Evolutionary conservation across 148 eudicot genomes (phyloP), one percentile per base, ranked within the genome.

Genomic region (Amaranthus cruentus): DNA sequence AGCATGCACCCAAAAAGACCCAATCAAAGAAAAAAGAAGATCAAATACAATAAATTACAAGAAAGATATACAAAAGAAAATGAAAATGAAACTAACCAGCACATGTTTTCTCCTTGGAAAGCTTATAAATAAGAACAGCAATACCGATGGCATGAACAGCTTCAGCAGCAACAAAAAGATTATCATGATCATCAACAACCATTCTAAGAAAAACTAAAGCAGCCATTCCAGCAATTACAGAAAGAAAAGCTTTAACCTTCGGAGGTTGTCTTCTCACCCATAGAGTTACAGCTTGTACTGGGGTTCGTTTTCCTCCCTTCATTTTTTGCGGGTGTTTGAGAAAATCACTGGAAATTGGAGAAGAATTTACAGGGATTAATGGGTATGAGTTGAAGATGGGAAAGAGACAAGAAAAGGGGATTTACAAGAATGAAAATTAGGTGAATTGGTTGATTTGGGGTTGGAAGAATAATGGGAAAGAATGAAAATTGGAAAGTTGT

Each of bases 141-240:
- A 88, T 84, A 14, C 91, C 91, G 18, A 88, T 50, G n/a, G 91
- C 87, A 63, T 88, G 91, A 18, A 88, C 91, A 47, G 91, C 81
- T 79, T 88, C 91, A 1, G 91, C 86, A 2, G 84, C 87, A 43
- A 88, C 83, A 51, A 88, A 85, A 81, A 87, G 88, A 50, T 85
- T 87, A 15, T 87, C 90, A 21, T 87, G 90, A 62, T 85, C 90
- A 51, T 83, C 82, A 55, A 87, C 88, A 15, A 85, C 81, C 80
- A 82, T 74, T 2, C 86, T 78, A 5, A 87, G 82, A 56, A 87
- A 76, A 9, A 85, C 78, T 10, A 87, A 63, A 0, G 90, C 81
- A 9, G 77, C 71, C 68, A 85, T 75, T 5, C 76, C 85, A 4
- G 81, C 28, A 3, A 83, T 66, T 70, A 85, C 80, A 69, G 78